A percentile compares a stretch with the other conserved stretches of the same genome.
phyloP scores from a whole-genome alignment of 495 filamentous ascomycete genomes.

The Astrothelium subdiscretum region DNA sequence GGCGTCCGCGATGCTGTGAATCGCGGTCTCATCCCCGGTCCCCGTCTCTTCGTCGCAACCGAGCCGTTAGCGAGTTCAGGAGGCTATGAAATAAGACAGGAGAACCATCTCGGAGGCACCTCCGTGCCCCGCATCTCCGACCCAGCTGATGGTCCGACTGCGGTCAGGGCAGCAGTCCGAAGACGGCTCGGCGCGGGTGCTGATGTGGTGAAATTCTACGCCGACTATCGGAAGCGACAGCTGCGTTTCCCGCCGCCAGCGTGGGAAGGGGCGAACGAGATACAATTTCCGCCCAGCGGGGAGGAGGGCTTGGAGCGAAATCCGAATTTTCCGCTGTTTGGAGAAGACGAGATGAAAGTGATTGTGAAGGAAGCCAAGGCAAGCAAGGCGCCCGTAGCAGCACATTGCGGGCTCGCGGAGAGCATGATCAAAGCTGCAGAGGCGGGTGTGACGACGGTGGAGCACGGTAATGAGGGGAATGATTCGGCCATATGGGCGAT shows the following conservation, averaged over 20 bases:
- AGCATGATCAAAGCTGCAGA: slow-evolving; percentile 35
- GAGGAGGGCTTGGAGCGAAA: slow-evolving; percentile 22
- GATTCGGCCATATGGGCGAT: slow-evolving; percentile 29
- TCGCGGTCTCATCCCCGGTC: slow-evolving; percentile 39
- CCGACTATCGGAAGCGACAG: slow-evolving; percentile 37
- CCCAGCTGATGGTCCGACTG: slow-evolving; percentile 33
- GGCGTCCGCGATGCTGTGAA: slow-evolving; percentile 33
- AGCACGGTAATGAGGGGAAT: slow-evolving; percentile 36
- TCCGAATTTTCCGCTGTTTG: slow-evolving; percentile 33
- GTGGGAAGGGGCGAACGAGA: slow-evolving; percentile 13
- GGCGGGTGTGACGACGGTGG: slow-evolving; percentile 40
- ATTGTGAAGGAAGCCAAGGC: slow-evolving; percentile 37
- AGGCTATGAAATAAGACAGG: slow-evolving; percentile 37
- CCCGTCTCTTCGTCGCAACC: slow-evolving; percentile 40
- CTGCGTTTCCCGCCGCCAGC: slow-evolving; percentile 33
- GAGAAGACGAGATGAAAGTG: slow-evolving; percentile 39
- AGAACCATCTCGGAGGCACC: slow-evolving; percentile 27
- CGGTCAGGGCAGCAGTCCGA: slow-evolving; percentile 35
- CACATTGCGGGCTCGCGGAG: slow-evolving; percentile 33
- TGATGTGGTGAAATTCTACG: slow-evolving; percentile 43
- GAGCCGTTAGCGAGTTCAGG: slow-evolving; percentile 38
- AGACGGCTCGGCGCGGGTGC: slow-evolving; percentile 38
- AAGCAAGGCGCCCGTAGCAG: slow-evolving; percentile 33
- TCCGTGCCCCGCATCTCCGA: slow-evolving; percentile 32
- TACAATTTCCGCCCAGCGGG: slow-evolving; percentile 14